Conservation (phyloP, 352 stramenopile genomes). For the Phytophthora sojae region DNA sequence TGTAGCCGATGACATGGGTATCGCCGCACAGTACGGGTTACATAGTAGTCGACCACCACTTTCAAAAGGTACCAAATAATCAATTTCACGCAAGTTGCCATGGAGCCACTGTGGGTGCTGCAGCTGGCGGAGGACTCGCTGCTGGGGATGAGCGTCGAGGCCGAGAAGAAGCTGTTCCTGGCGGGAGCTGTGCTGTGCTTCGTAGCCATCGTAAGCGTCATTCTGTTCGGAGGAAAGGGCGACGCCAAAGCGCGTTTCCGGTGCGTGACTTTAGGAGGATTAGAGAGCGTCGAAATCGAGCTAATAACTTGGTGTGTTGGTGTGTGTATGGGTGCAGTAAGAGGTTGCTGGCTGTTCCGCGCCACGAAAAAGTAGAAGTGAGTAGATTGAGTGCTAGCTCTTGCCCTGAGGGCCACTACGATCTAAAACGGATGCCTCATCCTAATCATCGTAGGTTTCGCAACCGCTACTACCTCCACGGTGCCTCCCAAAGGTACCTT, state of each 20-base stretch:
- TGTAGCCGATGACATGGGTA: too few relatives aligned
- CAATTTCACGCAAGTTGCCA: too few relatives aligned
- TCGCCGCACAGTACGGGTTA: too few relatives aligned
- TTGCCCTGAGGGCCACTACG: not conserved
- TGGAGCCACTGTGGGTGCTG: slow-evolving; percentile 59
- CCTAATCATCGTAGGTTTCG: not conserved
- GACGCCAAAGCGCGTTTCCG: slow-evolving; percentile 52
- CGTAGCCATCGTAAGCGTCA: slow-evolving; percentile 49
- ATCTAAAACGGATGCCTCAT: not conserved
- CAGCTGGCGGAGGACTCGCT: slow-evolving; percentile 51
- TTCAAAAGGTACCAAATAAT: too few relatives aligned
- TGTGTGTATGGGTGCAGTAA: too few relatives aligned
- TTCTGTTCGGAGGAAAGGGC: slow-evolving; percentile 55
- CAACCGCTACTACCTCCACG: not conserved
- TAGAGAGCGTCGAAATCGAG: too few relatives aligned
- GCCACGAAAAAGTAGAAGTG: not conserved
- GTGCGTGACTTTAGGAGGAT: slow-evolving; percentile 28
- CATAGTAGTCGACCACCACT: too few relatives aligned
- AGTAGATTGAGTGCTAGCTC: not conserved
- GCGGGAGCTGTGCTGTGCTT: slow-evolving; percentile 54
- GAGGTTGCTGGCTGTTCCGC: too few relatives aligned
- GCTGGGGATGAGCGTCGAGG: slow-evolving; percentile 42
- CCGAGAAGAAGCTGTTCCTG: slow-evolving; percentile 59
- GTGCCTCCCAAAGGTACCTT: not conserved
- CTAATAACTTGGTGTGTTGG: too few relatives aligned